These are phyloP conservation scores for Zymoseptoria pseudotritici DNA, from an alignment of 2,329 filamentous ascomycete species.

Conservation along the genomic window DNA sequence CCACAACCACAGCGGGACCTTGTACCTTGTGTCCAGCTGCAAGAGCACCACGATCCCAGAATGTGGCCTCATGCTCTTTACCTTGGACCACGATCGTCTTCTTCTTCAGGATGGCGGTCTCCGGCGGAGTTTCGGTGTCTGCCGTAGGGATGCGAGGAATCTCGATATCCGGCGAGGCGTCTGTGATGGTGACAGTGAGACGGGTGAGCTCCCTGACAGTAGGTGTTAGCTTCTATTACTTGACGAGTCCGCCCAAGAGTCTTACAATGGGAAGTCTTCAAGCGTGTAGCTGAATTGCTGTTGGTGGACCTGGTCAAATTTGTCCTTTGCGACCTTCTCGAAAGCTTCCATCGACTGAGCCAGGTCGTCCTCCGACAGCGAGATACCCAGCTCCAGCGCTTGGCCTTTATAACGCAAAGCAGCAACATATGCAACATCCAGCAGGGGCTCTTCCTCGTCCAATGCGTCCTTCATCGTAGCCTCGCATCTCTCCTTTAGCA, in stretches of 20 bases:
- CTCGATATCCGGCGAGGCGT: slow-evolving; percentile 21
- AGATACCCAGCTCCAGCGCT: slow-evolving; percentile 20
- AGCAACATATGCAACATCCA: slow-evolving; percentile 15
- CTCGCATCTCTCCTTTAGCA: slow-evolving; percentile 17
- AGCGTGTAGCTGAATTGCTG: slow-evolving; percentile 23
- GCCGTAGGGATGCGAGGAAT: slow-evolving; percentile 16
- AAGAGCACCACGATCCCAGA: slow-evolving; percentile 19
- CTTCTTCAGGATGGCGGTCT: slow-evolving; percentile 17
- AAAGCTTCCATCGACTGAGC: slow-evolving; percentile 17
- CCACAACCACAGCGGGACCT: slow-evolving; percentile 19
- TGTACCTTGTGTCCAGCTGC: slow-evolving; percentile 19
- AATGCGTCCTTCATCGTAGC: slow-evolving; percentile 19
- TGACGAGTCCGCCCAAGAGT: neutral
- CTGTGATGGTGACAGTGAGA: slow-evolving; percentile 18
- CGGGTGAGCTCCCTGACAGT: slow-evolving; percentile 14
- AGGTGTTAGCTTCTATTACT: neutral
- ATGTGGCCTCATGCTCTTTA: slow-evolving; percentile 18
- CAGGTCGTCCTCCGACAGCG: slow-evolving; percentile 15
- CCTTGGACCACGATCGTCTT: slow-evolving; percentile 20
- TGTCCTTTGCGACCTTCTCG: slow-evolving; percentile 17
- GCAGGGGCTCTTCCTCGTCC: slow-evolving; percentile 9
- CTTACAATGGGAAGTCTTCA: slow-evolving; percentile 18
- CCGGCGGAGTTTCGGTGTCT: slow-evolving; percentile 14
- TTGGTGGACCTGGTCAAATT: slow-evolving; percentile 19
- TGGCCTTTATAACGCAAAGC: slow-evolving; percentile 23